Base-by-base conservation (phyloP, 768 basidiomycete species). In the Boletus subcaerulescens region DNA sequence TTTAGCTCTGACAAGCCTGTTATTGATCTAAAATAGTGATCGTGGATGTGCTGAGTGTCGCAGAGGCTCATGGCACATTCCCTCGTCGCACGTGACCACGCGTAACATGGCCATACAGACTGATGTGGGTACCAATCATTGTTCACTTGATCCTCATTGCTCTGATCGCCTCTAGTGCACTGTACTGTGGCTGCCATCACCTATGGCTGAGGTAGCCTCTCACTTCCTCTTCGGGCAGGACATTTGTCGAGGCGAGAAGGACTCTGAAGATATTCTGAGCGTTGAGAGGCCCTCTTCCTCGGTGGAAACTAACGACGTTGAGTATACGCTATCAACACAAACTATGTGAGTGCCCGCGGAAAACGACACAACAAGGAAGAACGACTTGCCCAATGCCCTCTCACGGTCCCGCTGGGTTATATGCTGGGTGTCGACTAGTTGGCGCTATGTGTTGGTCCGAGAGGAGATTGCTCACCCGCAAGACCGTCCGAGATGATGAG, bases 401-500 rank as follows among this genome's bases (percentile, higher is more conserved):
- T 56, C 50, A 11, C 46, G 49, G 42, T 66, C 63, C 22, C 50
- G 45, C 18, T 55, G 52, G 4, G 52, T 56, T 18, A 67, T 31
- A 22, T 47, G 56, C 36, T 50, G 53, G 13, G 50, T 9, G 24
- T 66, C 65, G 24, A 12, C 65, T 66, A 22, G 10, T 45, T 5
- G 42, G 40, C 26, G 0, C n/a, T 22, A 7, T 43, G 12, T 33
- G 7, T 6, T 5, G 2, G 13, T 5, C 14, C 11, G 7, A 17
- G 20, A 2, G n/a, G 18, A 29, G 13, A 33, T 18, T 3, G 17
- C 65, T 62, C 42, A 62, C 65, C 22, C 17, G 63, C 46, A 24
- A 62, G 36, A 12, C 56, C 63, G 10, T 66, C 65, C 11, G 63
- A 65, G 51, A 66, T 7, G 45, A 66, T 60, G 24, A 67, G 17